phyloP scores from a whole-genome alignment of 2,329 filamentous ascomycete genomes.

The Scytalidium sp. region DNA sequence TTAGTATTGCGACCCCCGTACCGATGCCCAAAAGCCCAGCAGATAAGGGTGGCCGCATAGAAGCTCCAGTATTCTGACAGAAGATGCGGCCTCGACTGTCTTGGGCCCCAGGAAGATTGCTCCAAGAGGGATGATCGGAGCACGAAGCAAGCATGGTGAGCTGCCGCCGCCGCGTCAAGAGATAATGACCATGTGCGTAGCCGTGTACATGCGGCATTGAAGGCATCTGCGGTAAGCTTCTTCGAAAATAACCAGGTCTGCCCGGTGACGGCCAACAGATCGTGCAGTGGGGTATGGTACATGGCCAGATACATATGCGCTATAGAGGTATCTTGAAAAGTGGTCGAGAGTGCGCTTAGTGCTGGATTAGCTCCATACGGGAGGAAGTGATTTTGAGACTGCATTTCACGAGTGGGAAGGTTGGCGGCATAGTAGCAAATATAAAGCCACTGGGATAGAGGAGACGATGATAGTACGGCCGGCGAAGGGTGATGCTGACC shows the following conservation, averaged over 20 bases:
- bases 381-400: slow-evolving; percentile 24
- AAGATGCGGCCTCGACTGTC: background rate
- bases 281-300: slow-evolving; percentile 55
- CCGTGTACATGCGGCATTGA: slow-evolving; percentile 43
- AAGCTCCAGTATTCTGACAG: slow-evolving; percentile 53
- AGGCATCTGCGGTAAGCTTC: slow-evolving; percentile 45
- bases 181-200: slow-evolving; percentile 45
- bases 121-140: slow-evolving; percentile 43
- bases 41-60: slow-evolving; percentile 56
- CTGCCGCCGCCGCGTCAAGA: slow-evolving; percentile 41
- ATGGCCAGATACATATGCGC: slow-evolving; percentile 55
- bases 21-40: slow-evolving; percentile 52
- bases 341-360: slow-evolving; percentile 15
- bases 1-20: slow-evolving; percentile 12
- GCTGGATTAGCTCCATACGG: slow-evolving; percentile 8
- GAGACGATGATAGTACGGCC: slow-evolving; percentile 2
- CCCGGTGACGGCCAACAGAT: slow-evolving; percentile 55
- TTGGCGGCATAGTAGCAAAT: slow-evolving; percentile 21
- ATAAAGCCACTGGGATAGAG: slow-evolving; percentile 21
- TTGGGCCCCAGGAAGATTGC: background rate
- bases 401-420: slow-evolving; percentile 20
- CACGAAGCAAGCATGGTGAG: slow-evolving; percentile 49
- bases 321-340: slow-evolving; percentile 44
- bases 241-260: slow-evolving; percentile 50
- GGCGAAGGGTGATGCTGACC: slow-evolving; percentile 11